Base-by-base conservation (phyloP, 1,284 basidiomycete species). In the Anthracocystis panici-leucophaei region DNA sequence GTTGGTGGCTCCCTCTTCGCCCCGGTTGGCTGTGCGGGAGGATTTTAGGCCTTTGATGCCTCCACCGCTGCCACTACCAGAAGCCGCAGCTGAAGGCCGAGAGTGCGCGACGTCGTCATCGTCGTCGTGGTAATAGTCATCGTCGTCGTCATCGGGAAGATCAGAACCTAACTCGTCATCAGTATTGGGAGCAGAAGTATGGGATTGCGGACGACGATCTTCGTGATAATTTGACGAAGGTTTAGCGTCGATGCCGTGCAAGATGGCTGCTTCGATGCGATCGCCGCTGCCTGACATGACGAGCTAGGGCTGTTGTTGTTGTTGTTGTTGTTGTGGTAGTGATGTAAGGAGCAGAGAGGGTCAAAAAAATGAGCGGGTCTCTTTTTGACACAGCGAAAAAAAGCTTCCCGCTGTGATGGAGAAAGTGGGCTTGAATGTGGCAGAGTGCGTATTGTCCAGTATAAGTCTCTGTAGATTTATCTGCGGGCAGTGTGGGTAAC, bases 101-200 rank as follows among this genome's bases (percentile, higher is more conserved):
- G 42, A 44, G 21, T 35, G 23, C 2, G 57, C 18, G 7, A 23
- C 25, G 29, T 35, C 44, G 27, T 69, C 62, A 12, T 65, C 61
- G 11, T 74, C 65, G 25, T 74, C 54, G 23, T 46, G 10, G 35
- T 55, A 12, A 40, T 66, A 54, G n/a, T 55, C 53, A 7, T 58
- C 58, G 23, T 64, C 54, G 21, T 68, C 55, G 44, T 70, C 63
- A n/a, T 54, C 53, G 5, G 64, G 50, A 6, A 79, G 51, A 40
- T 77, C 77, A 18, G 75, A 77, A 10, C 75, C 77, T 7, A 79
- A 64, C 58, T 80, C 74, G 54, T 80, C 77, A 46, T 78, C 77
- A 9, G 74, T 78, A 41, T 67, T 75, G 45, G 67, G 67, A 14
- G 58, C 53, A 31, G 68, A 66, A 21, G 7, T 27, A 27, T 62